phyloP scores from a whole-genome alignment of 805 yeast species.

The Candida oleophila region DNA sequence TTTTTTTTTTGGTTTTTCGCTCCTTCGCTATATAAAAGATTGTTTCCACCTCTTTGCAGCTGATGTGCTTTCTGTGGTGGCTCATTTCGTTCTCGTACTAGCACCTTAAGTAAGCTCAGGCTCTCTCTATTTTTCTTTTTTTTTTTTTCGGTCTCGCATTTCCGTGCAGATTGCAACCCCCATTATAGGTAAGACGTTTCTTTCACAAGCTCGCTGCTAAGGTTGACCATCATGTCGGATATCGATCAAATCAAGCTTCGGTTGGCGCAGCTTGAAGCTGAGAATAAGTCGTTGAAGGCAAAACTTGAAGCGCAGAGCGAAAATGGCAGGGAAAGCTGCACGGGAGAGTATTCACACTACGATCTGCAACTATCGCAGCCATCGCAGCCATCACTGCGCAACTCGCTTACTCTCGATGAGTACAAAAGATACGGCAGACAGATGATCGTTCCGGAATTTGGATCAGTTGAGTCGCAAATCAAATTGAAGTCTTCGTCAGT shows the following conservation, averaged over 20 bases:
- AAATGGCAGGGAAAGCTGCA: background rate
- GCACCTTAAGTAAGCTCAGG: too few relatives aligned
- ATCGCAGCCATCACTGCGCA: background rate
- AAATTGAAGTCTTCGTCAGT: constrained; percentile 57
- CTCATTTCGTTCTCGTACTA: too few relatives aligned
- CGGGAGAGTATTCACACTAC: background rate
- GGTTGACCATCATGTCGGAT: background rate
- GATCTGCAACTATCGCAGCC: background rate
- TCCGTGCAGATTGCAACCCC: background rate
- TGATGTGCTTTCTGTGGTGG: too few relatives aligned
- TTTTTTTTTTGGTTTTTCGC: too few relatives aligned
- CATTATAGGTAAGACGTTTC: too few relatives aligned
- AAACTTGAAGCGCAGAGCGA: background rate
- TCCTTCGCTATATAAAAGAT: too few relatives aligned
- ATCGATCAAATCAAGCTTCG: background rate
- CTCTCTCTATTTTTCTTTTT: too few relatives aligned
- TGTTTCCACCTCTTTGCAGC: too few relatives aligned
- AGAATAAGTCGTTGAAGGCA: constrained; percentile 13
- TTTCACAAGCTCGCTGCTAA: background rate
- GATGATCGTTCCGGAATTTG: constrained; percentile 85
- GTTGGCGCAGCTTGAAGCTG: constrained; percentile 14
- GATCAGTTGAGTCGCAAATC: constrained; percentile 51
- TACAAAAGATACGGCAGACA: constrained; percentile 88
- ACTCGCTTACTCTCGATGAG: constrained; percentile 53
- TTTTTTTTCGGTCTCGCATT: too few relatives aligned